Evolutionary conservation across 192 early-diverging fungal genomes (phyloP).

Genomic region (Rhizophlyctis rosea): DNA sequence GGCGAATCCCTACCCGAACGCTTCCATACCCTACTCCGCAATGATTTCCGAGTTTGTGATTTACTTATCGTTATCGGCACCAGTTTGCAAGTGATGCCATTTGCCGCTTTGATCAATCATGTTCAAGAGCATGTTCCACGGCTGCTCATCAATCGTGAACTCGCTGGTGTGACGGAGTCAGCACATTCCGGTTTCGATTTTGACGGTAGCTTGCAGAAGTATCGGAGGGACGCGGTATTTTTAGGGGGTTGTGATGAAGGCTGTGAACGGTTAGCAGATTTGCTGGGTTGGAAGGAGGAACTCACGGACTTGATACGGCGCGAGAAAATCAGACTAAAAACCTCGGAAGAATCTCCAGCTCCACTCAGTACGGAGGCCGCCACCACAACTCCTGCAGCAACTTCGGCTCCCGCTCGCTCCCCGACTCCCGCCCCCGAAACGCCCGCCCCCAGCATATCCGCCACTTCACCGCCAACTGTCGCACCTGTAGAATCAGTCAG

Average conservation of each 20-base stretch:
- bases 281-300: slow-evolving; percentile 69
- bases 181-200: slow-evolving; percentile 73
- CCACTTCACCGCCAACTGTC: no score
- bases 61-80: slow-evolving; percentile 94
- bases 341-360: background rate
- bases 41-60: slow-evolving; percentile 78
- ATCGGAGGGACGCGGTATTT: slow-evolving; percentile 74
- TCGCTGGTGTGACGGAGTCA: slow-evolving; percentile 56
- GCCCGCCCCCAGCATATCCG: no score
- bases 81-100: slow-evolving; percentile 85
- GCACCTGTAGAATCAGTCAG: no score
- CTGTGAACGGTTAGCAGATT: slow-evolving; percentile 59
- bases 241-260: slow-evolving; percentile 85
- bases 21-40: slow-evolving; percentile 58
- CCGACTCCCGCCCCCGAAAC: no score
- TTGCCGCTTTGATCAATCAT: slow-evolving; percentile 70
- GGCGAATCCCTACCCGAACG: slow-evolving; percentile 81
- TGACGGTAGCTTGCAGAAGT: slow-evolving; percentile 56
- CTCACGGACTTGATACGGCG: slow-evolving; percentile 22
- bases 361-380: no score
- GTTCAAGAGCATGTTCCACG: slow-evolving; percentile 69
- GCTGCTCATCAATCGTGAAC: slow-evolving; percentile 86
- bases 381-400: no score
- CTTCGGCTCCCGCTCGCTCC: no score
- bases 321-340: background rate